phyloP scores from a whole-genome alignment of 2,329 filamentous ascomycete species.

The Exophiala viscosa region DNA sequence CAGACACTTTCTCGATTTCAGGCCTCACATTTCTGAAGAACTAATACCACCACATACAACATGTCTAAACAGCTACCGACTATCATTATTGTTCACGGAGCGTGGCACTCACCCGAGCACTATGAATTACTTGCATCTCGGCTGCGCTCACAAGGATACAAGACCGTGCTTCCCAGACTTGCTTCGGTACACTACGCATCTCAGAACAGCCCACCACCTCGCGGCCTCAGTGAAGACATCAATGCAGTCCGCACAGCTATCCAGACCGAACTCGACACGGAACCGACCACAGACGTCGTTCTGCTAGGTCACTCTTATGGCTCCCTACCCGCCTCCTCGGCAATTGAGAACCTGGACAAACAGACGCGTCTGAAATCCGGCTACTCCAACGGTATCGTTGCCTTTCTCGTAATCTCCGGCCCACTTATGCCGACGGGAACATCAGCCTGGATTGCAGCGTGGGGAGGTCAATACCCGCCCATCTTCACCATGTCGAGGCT shows the following conservation, averaged over 20 bases:
- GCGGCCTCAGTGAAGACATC: conserved; percentile 23
- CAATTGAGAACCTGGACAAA: conserved; percentile 15
- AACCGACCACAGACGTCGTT: conserved; percentile 4
- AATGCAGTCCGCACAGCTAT: conserved; percentile 1
- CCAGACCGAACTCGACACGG: background rate
- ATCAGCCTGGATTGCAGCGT: background rate
- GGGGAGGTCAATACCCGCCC: background rate
- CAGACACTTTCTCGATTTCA: too few relatives aligned
- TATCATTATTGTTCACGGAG: too few relatives aligned
- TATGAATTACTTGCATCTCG: too few relatives aligned
- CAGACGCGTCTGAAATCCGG: conserved; percentile 9
- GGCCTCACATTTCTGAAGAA: too few relatives aligned
- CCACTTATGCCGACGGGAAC: conserved; percentile 7
- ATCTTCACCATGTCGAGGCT: background rate
- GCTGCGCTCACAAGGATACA: conserved; percentile 34
- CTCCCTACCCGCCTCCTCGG: conserved; percentile 13
- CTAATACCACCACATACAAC: too few relatives aligned
- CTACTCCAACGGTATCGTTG: conserved; percentile 23
- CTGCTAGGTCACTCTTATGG: conserved; percentile 11
- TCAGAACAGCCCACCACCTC: conserved; percentile 28
- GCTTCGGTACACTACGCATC: conserved; percentile 11
- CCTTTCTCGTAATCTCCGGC: conserved; percentile 6
- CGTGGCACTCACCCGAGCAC: too few relatives aligned
- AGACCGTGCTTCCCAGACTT: background rate
- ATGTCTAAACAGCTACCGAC: too few relatives aligned